Evolutionary conservation across 192 early-diverging fungal species (phyloP).

Genomic region (Linnemannia zychae): DNA sequence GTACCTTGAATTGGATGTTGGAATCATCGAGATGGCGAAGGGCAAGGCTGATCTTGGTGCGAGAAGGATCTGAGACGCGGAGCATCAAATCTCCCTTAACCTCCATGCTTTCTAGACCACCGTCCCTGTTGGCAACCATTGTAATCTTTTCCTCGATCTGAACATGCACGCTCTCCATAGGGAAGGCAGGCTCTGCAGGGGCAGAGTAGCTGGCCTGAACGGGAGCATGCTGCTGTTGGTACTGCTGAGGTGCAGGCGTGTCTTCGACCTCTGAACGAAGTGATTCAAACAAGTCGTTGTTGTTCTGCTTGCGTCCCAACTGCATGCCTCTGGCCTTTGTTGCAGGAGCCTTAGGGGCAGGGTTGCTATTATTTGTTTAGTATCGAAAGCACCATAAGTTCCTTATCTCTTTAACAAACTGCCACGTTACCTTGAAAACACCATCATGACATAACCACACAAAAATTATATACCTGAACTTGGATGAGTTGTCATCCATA

Average conservation of each 20-base stretch:
- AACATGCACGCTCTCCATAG: slow-evolving; percentile 86
- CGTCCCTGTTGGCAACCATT: slow-evolving; percentile 88
- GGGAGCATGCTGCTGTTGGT: slow-evolving; percentile 26
- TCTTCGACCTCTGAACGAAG: slow-evolving; percentile 85
- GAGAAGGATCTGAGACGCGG: slow-evolving; percentile 77
- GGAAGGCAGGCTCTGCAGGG: slow-evolving; percentile 48
- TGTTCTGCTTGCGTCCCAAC: slow-evolving; percentile 91
- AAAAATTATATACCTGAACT: slow-evolving; percentile 27
- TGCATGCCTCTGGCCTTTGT: slow-evolving; percentile 91
- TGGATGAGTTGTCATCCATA: slow-evolving; percentile 30
- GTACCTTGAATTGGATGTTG: slow-evolving; percentile 87
- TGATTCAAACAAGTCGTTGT: slow-evolving; percentile 82
- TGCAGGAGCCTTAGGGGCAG: slow-evolving; percentile 54
- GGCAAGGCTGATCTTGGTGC: slow-evolving; percentile 73
- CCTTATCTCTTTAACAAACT: background rate
- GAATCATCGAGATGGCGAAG: slow-evolving; percentile 72
- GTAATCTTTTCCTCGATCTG: slow-evolving; percentile 91
- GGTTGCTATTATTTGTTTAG: slow-evolving; percentile 23
- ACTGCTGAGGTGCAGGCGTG: slow-evolving; percentile 13
- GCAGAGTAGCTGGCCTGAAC: slow-evolving; percentile 36
- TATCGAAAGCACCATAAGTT: slow-evolving; percentile 14
- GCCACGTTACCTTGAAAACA: too few species aligned
- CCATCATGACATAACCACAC: background rate
- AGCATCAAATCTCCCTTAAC: slow-evolving; percentile 94
- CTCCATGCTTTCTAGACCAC: slow-evolving; percentile 92